phyloP scores from a whole-genome alignment of 2,329 filamentous ascomycete genomes.

The Colletotrichum horii region DNA sequence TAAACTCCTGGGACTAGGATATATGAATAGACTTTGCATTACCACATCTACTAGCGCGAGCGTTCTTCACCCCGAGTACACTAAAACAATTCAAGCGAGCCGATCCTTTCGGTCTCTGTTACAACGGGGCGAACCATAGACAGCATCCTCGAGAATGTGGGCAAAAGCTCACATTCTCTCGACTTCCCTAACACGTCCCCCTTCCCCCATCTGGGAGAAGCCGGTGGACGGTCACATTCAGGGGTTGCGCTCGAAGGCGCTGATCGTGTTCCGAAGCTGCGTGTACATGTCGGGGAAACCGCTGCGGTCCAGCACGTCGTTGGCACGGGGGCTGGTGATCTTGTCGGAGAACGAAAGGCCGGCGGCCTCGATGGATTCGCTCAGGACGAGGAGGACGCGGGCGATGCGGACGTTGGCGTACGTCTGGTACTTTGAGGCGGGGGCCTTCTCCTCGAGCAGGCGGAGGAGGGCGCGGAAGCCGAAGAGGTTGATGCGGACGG shows the following conservation, averaged over 20 bases:
- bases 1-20: neutral
- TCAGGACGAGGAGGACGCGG: neutral
- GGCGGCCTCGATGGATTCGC: neutral
- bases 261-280: rapidly evolving
- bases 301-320: rapidly evolving
- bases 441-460: neutral
- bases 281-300: neutral
- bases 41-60: neutral
- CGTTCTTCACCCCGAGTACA: neutral
- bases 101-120: neutral
- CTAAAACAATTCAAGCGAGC: neutral
- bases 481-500: no score
- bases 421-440: neutral
- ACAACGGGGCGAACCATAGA: neutral
- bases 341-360: neutral
- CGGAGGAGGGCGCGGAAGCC: conserved; percentile 10
- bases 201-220: neutral
- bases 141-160: neutral
- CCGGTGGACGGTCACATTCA: neutral
- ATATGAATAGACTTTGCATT: neutral
- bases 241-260: neutral
- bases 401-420: conserved; percentile 13
- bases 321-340: rapidly evolving
- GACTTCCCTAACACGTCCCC: neutral
- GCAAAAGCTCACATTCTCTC: neutral